These are phyloP conservation scores for Geosmithia morbida DNA, from an alignment of 2,329 filamentous ascomycete genomes.

Conservation along the genomic window DNA sequence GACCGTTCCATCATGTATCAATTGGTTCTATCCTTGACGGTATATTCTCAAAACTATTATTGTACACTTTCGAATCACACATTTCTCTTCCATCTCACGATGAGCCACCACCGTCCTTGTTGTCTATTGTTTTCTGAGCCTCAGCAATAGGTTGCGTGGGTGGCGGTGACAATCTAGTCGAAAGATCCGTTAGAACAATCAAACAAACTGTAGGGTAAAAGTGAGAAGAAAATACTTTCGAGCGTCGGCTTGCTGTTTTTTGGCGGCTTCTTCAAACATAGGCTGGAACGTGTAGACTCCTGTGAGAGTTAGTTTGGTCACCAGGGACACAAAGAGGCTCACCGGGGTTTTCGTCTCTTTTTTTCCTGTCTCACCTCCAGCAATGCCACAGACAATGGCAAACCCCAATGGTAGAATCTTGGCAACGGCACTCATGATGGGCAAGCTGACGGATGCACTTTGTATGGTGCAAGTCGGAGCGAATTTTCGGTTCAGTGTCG, in stretches of 20 bases:
- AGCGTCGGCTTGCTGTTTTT: conserved; percentile 1
- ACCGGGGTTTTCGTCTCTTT: neutral
- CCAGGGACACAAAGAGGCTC: neutral
- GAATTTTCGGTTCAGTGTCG: neutral
- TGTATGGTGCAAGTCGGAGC: neutral
- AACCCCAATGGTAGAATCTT: conserved; percentile 18
- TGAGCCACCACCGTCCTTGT: neutral
- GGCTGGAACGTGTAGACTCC: conserved; percentile 23
- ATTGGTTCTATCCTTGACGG: too few relatives aligned
- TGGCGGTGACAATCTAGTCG: neutral
- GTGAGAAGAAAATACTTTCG: neutral
- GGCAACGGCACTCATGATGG: conserved; percentile 17
- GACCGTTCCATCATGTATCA: too few relatives aligned
- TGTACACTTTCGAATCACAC: neutral
- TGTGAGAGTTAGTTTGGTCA: conserved; percentile 5
- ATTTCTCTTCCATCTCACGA: neutral
- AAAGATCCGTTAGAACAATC: neutral
- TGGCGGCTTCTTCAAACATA: conserved; percentile 8
- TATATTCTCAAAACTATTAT: too few relatives aligned
- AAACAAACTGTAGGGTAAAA: neutral
- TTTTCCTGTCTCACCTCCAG: conserved; percentile 14
- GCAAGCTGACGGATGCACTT: neutral
- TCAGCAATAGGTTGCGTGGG: neutral
- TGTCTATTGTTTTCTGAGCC: neutral
- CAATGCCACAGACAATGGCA: conserved; percentile 20